phyloP scores from a whole-genome alignment of 2,329 filamentous ascomycete species.

The Stemphylium beticola region DNA sequence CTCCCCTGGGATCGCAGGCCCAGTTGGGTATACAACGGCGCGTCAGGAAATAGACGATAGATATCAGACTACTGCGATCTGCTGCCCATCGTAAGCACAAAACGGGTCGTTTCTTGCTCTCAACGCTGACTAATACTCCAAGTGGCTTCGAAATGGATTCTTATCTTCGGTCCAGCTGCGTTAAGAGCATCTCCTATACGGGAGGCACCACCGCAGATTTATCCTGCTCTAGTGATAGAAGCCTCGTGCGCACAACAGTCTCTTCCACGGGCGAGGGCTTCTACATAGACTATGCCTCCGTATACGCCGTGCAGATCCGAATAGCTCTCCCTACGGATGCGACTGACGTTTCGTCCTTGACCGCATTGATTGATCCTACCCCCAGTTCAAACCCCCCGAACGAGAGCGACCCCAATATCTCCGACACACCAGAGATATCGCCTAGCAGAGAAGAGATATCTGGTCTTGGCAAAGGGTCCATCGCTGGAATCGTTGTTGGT shows the following conservation, averaged over 20 bases:
- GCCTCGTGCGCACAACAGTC: too few relatives aligned
- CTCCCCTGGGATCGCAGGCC: background rate
- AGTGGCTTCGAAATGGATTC: background rate
- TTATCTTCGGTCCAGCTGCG: too few relatives aligned
- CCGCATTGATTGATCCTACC: background rate
- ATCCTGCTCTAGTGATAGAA: too few relatives aligned
- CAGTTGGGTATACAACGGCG: background rate
- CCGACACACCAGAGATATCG: background rate
- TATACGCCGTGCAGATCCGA: background rate
- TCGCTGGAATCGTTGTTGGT: background rate
- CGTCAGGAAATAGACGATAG: background rate
- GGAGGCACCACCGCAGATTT: too few relatives aligned
- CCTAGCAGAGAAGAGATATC: background rate
- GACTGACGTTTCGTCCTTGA: background rate
- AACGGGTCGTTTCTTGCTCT: background rate
- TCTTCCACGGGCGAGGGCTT: too few relatives aligned
- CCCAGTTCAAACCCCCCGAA: background rate
- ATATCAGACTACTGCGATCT: background rate
- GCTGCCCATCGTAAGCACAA: conserved; percentile 1
- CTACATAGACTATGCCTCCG: background rate
- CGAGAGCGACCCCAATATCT: background rate
- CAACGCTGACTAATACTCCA: background rate
- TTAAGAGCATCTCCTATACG: too few relatives aligned
- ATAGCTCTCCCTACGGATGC: background rate
- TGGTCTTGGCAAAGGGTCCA: background rate